Evolutionary conservation across 345 rosid genomes (phyloP).

Genomic region (Lumnitzera racemosa): DNA sequence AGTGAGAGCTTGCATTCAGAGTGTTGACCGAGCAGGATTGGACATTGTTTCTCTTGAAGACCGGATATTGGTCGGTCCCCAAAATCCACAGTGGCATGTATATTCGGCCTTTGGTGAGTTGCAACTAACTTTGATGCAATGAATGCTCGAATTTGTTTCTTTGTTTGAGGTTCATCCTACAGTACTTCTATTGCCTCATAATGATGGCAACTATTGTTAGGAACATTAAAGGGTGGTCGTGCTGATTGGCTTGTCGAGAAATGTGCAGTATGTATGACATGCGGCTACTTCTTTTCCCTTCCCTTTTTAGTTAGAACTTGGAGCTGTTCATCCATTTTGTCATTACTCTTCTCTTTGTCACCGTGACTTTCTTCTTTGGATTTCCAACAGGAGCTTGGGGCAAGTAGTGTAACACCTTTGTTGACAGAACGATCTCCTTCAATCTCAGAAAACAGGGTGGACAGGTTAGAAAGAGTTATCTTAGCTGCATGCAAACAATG

Average conservation of each 20-base stretch:
- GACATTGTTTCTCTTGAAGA: conserved; percentile 64
- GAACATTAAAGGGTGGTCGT: conserved; percentile 86
- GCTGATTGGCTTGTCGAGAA: conserved; percentile 97
- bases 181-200: background rate
- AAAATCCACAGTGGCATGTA: conserved; percentile 59
- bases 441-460: conserved; percentile 70
- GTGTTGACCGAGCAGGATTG: conserved; percentile 50
- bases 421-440: conserved; percentile 63
- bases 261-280: conserved; percentile 59
- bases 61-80: conserved; percentile 42
- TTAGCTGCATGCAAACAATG: conserved; percentile 87
- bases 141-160: background rate
- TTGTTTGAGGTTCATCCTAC: background rate
- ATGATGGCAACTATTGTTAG: conserved; percentile 25
- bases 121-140: background rate
- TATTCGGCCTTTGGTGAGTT: conserved; percentile 84
- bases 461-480: conserved; percentile 67
- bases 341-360: conserved; percentile 2
- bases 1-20: conserved; percentile 55
- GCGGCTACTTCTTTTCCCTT: background rate
- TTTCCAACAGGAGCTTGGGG: conserved; percentile 65
- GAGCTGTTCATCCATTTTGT: background rate
- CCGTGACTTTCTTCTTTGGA: background rate
- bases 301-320: background rate
- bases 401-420: conserved; percentile 75